A percentile compares a stretch with the other conserved stretches of the same genome.
Conservation (phyloP, 495 filamentous ascomycete species). For the Sordaria brevicollis region DNA sequence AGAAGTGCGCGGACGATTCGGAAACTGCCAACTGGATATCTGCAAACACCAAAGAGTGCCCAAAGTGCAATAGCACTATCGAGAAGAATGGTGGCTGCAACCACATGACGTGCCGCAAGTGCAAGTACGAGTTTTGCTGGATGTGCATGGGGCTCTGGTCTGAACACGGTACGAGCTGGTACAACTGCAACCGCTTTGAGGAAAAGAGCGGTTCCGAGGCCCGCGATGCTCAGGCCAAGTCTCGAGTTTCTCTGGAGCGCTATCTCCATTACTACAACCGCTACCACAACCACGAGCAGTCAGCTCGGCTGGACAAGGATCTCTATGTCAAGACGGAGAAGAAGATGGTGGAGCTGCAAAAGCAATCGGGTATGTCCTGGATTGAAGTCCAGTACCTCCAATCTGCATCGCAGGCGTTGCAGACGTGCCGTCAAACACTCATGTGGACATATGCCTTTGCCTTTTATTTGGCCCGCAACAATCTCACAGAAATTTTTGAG, state of each 20-base stretch:
- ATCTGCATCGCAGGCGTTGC: constrained; percentile 82
- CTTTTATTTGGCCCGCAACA: constrained; percentile 90
- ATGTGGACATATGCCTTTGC: constrained; percentile 99
- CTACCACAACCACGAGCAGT: constrained; percentile 98
- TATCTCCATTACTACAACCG: constrained; percentile 98
- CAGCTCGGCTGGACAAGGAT: constrained; percentile 92
- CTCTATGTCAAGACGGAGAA: constrained; percentile 93
- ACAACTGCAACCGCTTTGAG: constrained; percentile 96
- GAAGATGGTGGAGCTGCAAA: constrained; percentile 95
- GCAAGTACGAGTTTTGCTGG: constrained; percentile 98
- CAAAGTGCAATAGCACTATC: constrained; percentile 89
- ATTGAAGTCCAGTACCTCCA: constrained; percentile 97
- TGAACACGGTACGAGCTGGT: constrained; percentile 99
- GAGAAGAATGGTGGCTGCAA: constrained; percentile 99
- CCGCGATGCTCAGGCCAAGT: constrained; percentile 80
- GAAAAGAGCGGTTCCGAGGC: constrained; percentile 90
- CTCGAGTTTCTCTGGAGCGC: constrained; percentile 77
- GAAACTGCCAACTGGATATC: constrained; percentile 99
- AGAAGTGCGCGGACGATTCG: constrained; percentile 97
- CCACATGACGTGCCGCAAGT: constrained; percentile 99
- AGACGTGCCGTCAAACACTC: constrained; percentile 90
- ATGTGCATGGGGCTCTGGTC: constrained; percentile 99
- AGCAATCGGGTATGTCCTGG: constrained; percentile 90
- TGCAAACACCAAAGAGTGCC: constrained; percentile 96
- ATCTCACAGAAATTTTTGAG: constrained; percentile 93